Conservation (phyloP, 306 rosid species). For the Senna tora region DNA sequence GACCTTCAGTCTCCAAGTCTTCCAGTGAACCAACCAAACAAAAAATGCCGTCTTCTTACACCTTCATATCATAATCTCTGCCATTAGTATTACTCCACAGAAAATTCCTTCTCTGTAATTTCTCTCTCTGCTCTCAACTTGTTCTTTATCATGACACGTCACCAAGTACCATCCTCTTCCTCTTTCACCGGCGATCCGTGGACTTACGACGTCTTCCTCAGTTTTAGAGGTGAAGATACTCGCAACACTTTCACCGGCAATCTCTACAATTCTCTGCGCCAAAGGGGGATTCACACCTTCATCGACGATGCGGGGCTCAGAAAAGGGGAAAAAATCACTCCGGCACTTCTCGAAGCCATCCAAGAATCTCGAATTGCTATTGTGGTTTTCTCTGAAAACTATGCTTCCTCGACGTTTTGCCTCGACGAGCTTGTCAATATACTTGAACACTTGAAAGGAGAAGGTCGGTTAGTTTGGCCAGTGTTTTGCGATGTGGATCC, state of each 20-base stretch:
- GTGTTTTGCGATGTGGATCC: constrained; percentile 17
- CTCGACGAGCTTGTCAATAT: constrained; percentile 36
- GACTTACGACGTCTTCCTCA: constrained; percentile 32
- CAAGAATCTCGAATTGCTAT: constrained; percentile 26
- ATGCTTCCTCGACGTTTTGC: constrained; percentile 21
- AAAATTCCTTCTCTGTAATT: no score
- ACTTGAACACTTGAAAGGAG: not conserved
- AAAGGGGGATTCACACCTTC: constrained; percentile 17
- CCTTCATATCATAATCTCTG: no score
- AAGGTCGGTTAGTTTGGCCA: not conserved
- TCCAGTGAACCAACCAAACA: no score
- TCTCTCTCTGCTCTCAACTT: no score
- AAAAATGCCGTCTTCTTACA: no score
- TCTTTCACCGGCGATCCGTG: not conserved
- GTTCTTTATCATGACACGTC: not conserved
- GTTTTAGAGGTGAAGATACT: constrained; percentile 31
- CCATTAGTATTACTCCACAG: no score
- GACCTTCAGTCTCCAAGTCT: no score
- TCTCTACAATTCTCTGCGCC: not conserved
- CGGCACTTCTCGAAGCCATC: constrained; percentile 12
- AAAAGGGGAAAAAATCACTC: not conserved
- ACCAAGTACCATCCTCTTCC: not conserved
- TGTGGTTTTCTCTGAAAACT: constrained; percentile 1
- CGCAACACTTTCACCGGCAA: not conserved
- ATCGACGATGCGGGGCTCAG: constrained; percentile 26